Evolutionary conservation across 1,284 basidiomycete species (phyloP), one percentile per base, ranked within the genome.

Genomic region (Heterobasidion parviporum): DNA sequence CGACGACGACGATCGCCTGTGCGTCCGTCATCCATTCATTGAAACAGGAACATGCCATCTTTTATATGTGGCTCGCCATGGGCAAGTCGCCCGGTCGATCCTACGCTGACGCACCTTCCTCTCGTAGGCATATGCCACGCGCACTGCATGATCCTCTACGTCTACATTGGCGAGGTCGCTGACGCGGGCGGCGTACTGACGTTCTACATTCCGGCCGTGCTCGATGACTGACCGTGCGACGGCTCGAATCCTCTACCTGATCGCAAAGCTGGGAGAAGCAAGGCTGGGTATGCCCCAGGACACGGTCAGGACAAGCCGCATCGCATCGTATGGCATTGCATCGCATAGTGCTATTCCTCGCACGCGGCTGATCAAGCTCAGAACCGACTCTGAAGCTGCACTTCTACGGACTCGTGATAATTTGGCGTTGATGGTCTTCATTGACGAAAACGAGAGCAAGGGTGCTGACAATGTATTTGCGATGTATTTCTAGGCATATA

Each of bases 1-100:
- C 89, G 2, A 88, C 85, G 0, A 86, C 87, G 1, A 93, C 92
- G 0, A 92, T 95, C 59, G 91, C 90, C 14, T 92, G 92, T 93
- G 64, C 50, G 71, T 14, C 26, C 26, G 26, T 5, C 46, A 36
- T 38, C 43, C 15, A 14, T 47, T 35, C 8, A 2, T 16, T 18
- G 15, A 15, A 33, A 15, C 26, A 26, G 3, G 4, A 5, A 26
- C 26, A 26, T 5, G 4, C 26, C 46, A 18, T n/a, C 1, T 33
- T 12, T 2, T 5, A 7, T 5, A 41, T 49, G 38, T 14, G 35
- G 35, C 12, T 14, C 45, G 43, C 16, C 50, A 9, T 26, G 6
- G 6, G 6, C 38, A 41, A 10, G n/a, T 53, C 54, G 2, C 47
- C 33, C 1, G 46, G 4, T n/a, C 7, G 15, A 12, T 48, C 46